phyloP scores from a whole-genome alignment of 2,329 filamentous ascomycete species.

The Xylaria hypoxylon region DNA sequence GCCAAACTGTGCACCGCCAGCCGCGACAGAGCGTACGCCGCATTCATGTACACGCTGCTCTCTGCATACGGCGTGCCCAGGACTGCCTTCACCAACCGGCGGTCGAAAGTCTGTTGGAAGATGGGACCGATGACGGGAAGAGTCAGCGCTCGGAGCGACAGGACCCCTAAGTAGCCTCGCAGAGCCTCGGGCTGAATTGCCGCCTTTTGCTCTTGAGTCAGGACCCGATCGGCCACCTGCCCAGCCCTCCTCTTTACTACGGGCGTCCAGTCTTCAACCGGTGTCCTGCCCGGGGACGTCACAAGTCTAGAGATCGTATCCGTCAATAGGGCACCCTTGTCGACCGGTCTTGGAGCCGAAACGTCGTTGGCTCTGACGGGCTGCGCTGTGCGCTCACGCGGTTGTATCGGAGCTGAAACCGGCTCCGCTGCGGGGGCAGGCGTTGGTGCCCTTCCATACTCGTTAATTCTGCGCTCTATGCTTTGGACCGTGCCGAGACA shows the following conservation, averaged over 20 bases:
- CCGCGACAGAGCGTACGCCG: constrained; percentile 74
- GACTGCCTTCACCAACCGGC: constrained; percentile 73
- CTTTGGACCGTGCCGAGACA: constrained; percentile 77
- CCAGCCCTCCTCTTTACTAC: constrained; percentile 63
- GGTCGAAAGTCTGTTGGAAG: constrained; percentile 77
- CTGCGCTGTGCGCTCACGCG: constrained; percentile 53
- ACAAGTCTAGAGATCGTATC: constrained; percentile 57
- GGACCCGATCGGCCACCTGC: constrained; percentile 60
- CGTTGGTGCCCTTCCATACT: constrained; percentile 63
- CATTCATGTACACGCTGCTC: constrained; percentile 75
- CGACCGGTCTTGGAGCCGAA: constrained; percentile 55
- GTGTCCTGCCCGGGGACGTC: constrained; percentile 61
- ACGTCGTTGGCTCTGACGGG: constrained; percentile 61
- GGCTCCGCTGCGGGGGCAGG: constrained; percentile 49
- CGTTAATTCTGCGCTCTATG: constrained; percentile 75
- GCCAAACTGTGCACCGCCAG: constrained; percentile 78
- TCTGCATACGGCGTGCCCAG: constrained; percentile 80
- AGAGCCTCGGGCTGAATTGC: constrained; percentile 63
- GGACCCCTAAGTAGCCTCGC: constrained; percentile 60
- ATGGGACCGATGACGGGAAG: constrained; percentile 70
- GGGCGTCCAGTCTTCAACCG: constrained; percentile 62
- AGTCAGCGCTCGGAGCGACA: constrained; percentile 59
- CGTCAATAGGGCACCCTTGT: constrained; percentile 57
- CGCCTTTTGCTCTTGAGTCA: constrained; percentile 67
- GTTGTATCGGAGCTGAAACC: constrained; percentile 38